Percentiles rank a stretch among this genome's conserved stretches.
phyloP scores from a whole-genome alignment of 2,329 filamentous ascomycete species.

The Scleromitrula shiraiana region DNA sequence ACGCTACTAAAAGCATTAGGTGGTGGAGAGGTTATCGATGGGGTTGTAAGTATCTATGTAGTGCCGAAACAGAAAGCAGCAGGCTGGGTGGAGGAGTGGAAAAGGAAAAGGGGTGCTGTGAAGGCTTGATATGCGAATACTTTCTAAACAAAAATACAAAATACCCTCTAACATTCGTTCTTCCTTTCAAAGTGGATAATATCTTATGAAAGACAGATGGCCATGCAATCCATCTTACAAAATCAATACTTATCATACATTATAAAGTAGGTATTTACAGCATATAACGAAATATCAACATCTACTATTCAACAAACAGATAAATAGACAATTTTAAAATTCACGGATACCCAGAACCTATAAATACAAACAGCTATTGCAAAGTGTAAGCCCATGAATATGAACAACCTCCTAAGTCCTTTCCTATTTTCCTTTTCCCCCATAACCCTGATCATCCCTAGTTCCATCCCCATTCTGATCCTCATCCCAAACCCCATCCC shows the following conservation, averaged over 20 bases:
- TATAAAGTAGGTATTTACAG: not conserved
- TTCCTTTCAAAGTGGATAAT: not conserved
- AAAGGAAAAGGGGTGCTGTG: conserved; percentile 57
- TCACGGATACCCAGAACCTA: conserved; percentile 1
- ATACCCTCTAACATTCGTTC: no score
- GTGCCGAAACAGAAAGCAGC: conserved; percentile 63
- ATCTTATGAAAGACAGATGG: no score
- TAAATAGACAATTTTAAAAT: conserved; percentile 7
- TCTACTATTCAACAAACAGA: no score
- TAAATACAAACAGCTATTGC: conserved; percentile 7
- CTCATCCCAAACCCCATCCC: not conserved
- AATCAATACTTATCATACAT: not conserved
- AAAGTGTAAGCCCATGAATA: not conserved
- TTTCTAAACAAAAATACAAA: not conserved
- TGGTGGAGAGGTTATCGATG: conserved; percentile 78
- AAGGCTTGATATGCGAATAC: conserved; percentile 18
- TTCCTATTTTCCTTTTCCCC: not conserved
- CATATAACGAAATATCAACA: not conserved
- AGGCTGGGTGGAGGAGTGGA: conserved; percentile 79
- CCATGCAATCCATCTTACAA: not conserved
- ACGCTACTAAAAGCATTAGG: conserved; percentile 65
- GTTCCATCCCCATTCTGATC: not conserved
- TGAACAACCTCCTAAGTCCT: conserved; percentile 1
- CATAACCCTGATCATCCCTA: not conserved
- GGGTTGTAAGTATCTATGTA: conserved; percentile 73